Evolutionary conservation across 2,329 filamentous ascomycete species (phyloP), one percentile per base, ranked within the genome.

Genomic region (Alternaria sp.): DNA sequence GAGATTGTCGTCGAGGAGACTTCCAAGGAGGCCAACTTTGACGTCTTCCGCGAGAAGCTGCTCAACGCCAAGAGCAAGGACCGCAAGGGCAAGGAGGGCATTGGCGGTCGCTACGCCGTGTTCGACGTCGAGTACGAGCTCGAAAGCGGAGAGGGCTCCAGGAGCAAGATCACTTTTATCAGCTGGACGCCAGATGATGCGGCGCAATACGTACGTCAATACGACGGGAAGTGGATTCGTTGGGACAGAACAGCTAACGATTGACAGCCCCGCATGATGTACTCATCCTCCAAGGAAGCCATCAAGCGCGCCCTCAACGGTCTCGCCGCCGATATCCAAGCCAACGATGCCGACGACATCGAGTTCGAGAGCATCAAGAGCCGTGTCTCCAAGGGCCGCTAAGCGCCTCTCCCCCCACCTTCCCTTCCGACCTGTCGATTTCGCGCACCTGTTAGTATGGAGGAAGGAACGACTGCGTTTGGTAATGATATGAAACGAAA

Each of bases 231-330:
- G 7, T 13, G 44, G 26, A 13, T 6, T 5, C 9, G 6, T 10
- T 10, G 17, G 19, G 5, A n/a, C 50, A 15, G 15, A 30, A 21
- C 6, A 40, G 52, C 70, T 76, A 46, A 76, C 57, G 4, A n/a
- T 1, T 21, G 9, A 61, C 71, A 93, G 92, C 87, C 90, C 82
- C 93, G 93, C 87, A 96, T 96, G 92, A 87, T 93, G 81, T 96
- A 95, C 86, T 91, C 92, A 74, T 92, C 92, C 56, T 96, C 92
- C 82, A 96, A 95, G 86, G 91, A 94, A 76, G 90, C 91, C 64
- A 87, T 96, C 72, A 95, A 93, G 88, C 90, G 90, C 81, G 82
- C 91, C 54, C 87, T 96, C 68, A 91, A 88, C 78, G 92, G 91
- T 68, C 84, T 95, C 73, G 90, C 90, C 65, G 83, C 85, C 74